Evolutionary conservation across 345 rosid species (phyloP), one percentile per base, ranked within the genome.

Genomic region (Citrus glauca): DNA sequence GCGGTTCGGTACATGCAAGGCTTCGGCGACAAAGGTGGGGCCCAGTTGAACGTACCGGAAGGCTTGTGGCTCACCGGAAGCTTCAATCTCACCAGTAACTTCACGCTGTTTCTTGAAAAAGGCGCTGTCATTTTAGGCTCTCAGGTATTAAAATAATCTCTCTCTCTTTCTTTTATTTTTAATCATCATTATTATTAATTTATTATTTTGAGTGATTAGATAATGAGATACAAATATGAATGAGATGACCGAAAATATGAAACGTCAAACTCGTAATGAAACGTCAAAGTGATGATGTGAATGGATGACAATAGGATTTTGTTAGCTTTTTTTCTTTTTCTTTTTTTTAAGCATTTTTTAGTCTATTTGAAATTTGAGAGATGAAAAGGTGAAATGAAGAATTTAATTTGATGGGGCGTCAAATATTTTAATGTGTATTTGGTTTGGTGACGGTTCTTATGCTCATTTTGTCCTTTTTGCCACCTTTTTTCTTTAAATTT

Each of bases 101-200:
- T 97, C 89, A 94, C 92, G 48, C 84, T 97, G 79, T 97, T 92
- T 32, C 98, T 97, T 19, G 88, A 94, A 62, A 87, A 78, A 11
- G 98, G 92, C 24, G 95, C 96, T 32, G 79, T 91, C 27, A 87
- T 97, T 81, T 78, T 97, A 80, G 98, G 97, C 77, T 97, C 97
- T 77, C 91, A 88, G 97, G 99, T 92, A 73, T 25, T 5, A 73
- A 33, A 33, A 33, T 4, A 33, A 33, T 30, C 27, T 25, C 27
- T 25, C 27, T 25, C 27, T 25, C 27, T 25, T 1, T 25, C 1
- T 25, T 1, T 25, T 25, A n/a, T 25, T 25, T 25, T 25, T 25
- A 25, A 25, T 25, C 27, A 25, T 25, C 27, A 25, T 25, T 25
- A 25, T 25, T 25, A 25, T 25, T 25, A 25, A 25, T 25, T 25